Base-by-base conservation (phyloP, 1,139 yeast genomes). In the Nakaseomyces uthaithaninus region DNA sequence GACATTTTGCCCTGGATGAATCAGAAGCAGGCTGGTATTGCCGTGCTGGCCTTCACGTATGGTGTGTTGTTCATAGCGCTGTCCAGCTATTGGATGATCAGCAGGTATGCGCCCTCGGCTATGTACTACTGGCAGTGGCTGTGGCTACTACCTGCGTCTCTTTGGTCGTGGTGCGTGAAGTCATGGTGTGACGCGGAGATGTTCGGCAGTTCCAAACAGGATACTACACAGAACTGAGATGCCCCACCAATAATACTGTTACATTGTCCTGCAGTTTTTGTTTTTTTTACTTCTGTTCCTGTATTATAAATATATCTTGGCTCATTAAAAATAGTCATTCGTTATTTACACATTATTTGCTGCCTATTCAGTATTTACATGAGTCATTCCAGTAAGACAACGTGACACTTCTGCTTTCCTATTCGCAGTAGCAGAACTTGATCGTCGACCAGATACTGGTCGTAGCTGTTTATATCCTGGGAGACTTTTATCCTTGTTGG, bases 371-470 rank as follows among this genome's bases (percentile, higher is more conserved):
- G 37, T 38, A 11, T 30, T 10, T 4, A 31, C 18, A 57, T 15
- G n/a, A n/a, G 47, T 45, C 39, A 75, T 63, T 48, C 75, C 73
- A 28, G 77, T 72, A n/a, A n/a, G n/a, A n/a, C n/a, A 15, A 80
- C 73, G 53, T 68, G 66, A 53, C 77, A 79, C 45, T 69, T 72
- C 38, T 76, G 78, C 54, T 89, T 91, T 3, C 97, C 97, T 3
- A 78, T 63, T 48, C 94, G 72, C 8, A 87, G 59, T 36, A 89
- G 63, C 48, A 89, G 60, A 40, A 87, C 64, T 43, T 68, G 70
- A 8, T 65, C 76, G 30, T 79, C 91, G 17, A 82, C 66, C 46
- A 81, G 60, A 48, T 74, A 76, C 63, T 36, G 70, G 62, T 45
- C 71, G 77, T 40, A 72, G 74, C 6, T 47, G 9, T 28, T 18